These are phyloP conservation scores for Drechslerella dactyloides DNA, from an alignment of 2,329 filamentous ascomycete species.

Conservation along the genomic window DNA sequence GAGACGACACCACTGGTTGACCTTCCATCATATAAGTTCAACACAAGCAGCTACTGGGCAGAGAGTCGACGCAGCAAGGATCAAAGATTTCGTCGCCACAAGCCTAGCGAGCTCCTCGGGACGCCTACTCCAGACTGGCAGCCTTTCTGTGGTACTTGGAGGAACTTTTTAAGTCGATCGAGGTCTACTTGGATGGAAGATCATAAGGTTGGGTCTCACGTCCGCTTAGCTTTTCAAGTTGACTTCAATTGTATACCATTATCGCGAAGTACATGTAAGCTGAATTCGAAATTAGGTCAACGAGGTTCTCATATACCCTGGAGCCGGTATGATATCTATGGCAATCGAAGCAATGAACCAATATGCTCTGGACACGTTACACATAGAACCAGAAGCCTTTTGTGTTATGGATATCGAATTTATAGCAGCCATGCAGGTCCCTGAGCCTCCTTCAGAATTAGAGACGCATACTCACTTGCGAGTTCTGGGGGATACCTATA, in stretches of 20 bases:
- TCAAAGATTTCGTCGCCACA: constrained; percentile 15
- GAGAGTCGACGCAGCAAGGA: constrained; percentile 24
- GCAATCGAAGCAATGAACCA: constrained; percentile 42
- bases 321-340: constrained; percentile 33
- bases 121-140: constrained; percentile 35
- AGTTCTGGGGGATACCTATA: constrained; percentile 14
- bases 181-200: constrained; percentile 30
- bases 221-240: background rate
- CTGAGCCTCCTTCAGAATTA: constrained; percentile 3
- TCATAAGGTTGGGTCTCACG: constrained; percentile 13
- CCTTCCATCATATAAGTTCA: constrained; percentile 29
- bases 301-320: constrained; percentile 20
- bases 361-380: constrained; percentile 13
- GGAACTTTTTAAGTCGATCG: constrained; percentile 23
- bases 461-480: constrained; percentile 16
- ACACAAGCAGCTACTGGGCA: constrained; percentile 22
- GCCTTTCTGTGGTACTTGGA: constrained; percentile 23
- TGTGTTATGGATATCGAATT: constrained; percentile 28
- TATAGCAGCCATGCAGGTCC: constrained; percentile 27
- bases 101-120: constrained; percentile 23
- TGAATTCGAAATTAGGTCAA: constrained; percentile 12
- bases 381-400: constrained; percentile 13
- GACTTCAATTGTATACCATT: background rate
- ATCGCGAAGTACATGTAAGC: background rate
- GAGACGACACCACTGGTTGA: constrained; percentile 12